Conservation (phyloP, 345 rosid species). For the Hibiscus mutabilis region DNA sequence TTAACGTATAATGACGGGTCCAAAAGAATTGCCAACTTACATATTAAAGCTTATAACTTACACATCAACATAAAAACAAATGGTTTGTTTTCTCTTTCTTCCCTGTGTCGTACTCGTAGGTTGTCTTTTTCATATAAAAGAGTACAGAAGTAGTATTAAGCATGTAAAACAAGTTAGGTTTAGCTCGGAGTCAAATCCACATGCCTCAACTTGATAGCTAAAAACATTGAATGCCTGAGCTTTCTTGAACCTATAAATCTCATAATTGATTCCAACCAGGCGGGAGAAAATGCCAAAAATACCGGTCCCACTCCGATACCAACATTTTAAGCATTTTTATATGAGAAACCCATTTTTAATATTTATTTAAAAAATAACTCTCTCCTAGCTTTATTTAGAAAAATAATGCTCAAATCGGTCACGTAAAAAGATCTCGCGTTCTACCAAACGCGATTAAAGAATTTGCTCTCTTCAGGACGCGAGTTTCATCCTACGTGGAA, state of each 20-base stretch:
- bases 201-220: not conserved
- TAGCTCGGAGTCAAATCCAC: not conserved
- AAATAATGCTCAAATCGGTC: too few species aligned
- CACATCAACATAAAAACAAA: not conserved
- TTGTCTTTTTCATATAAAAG: not conserved
- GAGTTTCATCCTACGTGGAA: too few species aligned
- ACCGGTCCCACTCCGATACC: conserved; percentile 1
- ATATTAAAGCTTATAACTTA: too few species aligned
- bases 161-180: not conserved
- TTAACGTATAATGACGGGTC: too few species aligned
- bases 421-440: too few species aligned
- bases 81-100: not conserved
- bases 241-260: conserved; percentile 6
- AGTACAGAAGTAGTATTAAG: not conserved
- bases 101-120: not conserved
- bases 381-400: too few species aligned
- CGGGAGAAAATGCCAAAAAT: not conserved
- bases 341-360: too few species aligned
- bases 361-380: too few species aligned
- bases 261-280: not conserved
- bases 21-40: too few species aligned
- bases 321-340: too few species aligned
- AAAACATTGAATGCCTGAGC: not conserved
- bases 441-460: too few species aligned
- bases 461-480: too few species aligned